phyloP scores from a whole-genome alignment of 805 yeast species.

The Saccharomycopsis lassenensis region DNA sequence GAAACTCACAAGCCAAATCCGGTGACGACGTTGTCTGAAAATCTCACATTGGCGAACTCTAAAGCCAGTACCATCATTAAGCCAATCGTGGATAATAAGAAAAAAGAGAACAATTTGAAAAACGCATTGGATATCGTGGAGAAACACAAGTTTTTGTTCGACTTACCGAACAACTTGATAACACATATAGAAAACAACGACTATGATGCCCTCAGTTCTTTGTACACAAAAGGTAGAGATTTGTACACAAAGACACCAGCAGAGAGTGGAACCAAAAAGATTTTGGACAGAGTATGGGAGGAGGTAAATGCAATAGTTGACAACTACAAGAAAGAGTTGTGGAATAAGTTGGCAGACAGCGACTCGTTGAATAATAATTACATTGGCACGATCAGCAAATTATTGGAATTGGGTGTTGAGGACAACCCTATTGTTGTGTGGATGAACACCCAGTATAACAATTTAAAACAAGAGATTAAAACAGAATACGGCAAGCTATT shows the following conservation, averaged over 20 bases:
- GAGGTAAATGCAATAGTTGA: slow-evolving; percentile 45
- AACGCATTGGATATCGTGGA: slow-evolving; percentile 41
- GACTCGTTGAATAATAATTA: slow-evolving; percentile 25
- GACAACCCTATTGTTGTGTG: slow-evolving; percentile 59
- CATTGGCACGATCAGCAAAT: slow-evolving; percentile 33
- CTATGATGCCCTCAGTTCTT: slow-evolving; percentile 45
- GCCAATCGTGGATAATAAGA: slow-evolving; percentile 44
- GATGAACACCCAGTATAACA: slow-evolving; percentile 39
- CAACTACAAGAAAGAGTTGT: slow-evolving; percentile 40
- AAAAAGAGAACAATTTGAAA: slow-evolving; percentile 37
- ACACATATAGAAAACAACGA: slow-evolving; percentile 37
- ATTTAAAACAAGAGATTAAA: slow-evolving; percentile 29
- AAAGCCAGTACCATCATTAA: slow-evolving; percentile 43
- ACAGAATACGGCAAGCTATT: slow-evolving; percentile 33
- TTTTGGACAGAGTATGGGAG: slow-evolving; percentile 44
- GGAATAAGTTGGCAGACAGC: slow-evolving; percentile 34
- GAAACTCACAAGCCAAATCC: slow-evolving; percentile 24
- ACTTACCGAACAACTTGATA: slow-evolving; percentile 42
- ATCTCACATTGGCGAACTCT: slow-evolving; percentile 38
- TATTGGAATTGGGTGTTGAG: slow-evolving; percentile 50
- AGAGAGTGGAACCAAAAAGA: slow-evolving; percentile 23
- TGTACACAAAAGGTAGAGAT: slow-evolving; percentile 42
- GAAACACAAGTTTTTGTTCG: slow-evolving; percentile 41
- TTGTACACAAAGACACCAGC: slow-evolving; percentile 11
- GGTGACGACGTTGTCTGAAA: slow-evolving; percentile 29